These are phyloP conservation scores for Rhodotorula taiwanensis DNA, from an alignment of 768 basidiomycete genomes.

Conservation along the genomic window DNA sequence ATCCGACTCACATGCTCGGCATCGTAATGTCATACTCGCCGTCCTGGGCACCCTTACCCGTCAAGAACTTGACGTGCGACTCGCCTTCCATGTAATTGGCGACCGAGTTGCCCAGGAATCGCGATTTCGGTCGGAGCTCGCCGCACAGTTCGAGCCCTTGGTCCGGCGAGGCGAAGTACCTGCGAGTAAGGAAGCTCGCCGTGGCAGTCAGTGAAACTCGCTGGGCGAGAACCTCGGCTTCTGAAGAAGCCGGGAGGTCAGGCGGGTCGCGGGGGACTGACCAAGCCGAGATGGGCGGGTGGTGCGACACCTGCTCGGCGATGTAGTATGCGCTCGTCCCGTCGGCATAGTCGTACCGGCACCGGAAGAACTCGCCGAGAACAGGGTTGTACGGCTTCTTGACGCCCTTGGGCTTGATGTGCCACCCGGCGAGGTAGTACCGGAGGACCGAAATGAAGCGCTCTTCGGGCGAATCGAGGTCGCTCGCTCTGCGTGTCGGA, in stretches of 20 bases:
- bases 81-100: slow-evolving; percentile 81
- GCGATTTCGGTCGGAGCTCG: slow-evolving; percentile 89
- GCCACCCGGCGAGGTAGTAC: slow-evolving; percentile 98
- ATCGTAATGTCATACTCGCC: slow-evolving; percentile 81
- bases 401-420: slow-evolving; percentile 94
- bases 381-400: slow-evolving; percentile 99
- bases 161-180: slow-evolving; percentile 72
- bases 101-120: slow-evolving; percentile 93
- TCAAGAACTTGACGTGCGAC: slow-evolving; percentile 55
- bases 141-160: slow-evolving; percentile 82
- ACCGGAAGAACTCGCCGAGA: slow-evolving; percentile 96
- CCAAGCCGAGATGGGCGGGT: slow-evolving; percentile 62
- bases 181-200: no score
- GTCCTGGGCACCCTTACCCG: slow-evolving; percentile 26
- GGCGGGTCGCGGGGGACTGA: background rate
- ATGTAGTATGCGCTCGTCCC: slow-evolving; percentile 93
- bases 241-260: slow-evolving; percentile 1
- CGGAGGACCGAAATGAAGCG: slow-evolving; percentile 83
- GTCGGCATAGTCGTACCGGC: slow-evolving; percentile 83
- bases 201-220: slow-evolving; percentile 50
- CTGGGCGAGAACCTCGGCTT: slow-evolving; percentile 68
- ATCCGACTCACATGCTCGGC: slow-evolving; percentile 79
- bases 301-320: slow-evolving; percentile 95
- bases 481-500: slow-evolving; percentile 76
- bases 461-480: slow-evolving; percentile 75